Evolutionary conservation across 306 rosid species (phyloP).

Genomic region (Ziziphus jujuba): DNA sequence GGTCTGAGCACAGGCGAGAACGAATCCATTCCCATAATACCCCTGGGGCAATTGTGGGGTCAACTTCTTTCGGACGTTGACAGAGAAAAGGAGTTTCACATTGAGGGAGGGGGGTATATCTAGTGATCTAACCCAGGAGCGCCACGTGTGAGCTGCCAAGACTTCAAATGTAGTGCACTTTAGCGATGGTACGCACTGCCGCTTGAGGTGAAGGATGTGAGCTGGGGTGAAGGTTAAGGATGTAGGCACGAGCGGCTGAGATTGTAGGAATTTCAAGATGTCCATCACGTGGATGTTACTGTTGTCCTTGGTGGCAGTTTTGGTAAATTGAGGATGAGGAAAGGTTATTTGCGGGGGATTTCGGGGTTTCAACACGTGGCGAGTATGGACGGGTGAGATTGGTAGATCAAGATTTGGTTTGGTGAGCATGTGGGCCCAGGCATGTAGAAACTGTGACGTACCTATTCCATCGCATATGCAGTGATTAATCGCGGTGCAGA

Average conservation of each 20-base stretch:
- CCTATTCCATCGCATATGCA: constrained; percentile 81
- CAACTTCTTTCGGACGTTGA: constrained; percentile 44
- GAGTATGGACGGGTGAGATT: constrained; percentile 46
- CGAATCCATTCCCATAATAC: constrained; percentile 76
- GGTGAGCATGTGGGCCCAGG: constrained; percentile 65
- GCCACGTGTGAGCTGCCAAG: constrained; percentile 86
- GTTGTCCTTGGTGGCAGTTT: constrained; percentile 15
- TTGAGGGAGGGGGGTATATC: constrained; percentile 29
- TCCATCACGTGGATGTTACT: constrained; percentile 36
- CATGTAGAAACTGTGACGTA: constrained; percentile 69
- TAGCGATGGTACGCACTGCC: constrained; percentile 57
- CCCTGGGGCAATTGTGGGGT: constrained; percentile 46
- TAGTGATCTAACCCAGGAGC: constrained; percentile 69
- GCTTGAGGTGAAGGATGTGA: constrained; percentile 49
- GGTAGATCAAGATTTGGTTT: constrained; percentile 28
- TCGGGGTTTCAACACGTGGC: constrained; percentile 59
- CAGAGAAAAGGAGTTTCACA: constrained; percentile 77
- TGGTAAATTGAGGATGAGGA: constrained; percentile 47
- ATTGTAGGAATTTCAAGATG: constrained; percentile 47
- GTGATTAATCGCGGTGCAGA: constrained; percentile 83
- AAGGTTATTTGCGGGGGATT: constrained; percentile 32
- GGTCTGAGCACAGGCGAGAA: constrained; percentile 63
- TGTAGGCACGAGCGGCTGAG: constrained; percentile 58
- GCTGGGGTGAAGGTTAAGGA: constrained; percentile 52
- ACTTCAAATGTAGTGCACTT: constrained; percentile 76